Conservation (phyloP, 1,284 basidiomycete genomes). For the Pterulicium gracile region DNA sequence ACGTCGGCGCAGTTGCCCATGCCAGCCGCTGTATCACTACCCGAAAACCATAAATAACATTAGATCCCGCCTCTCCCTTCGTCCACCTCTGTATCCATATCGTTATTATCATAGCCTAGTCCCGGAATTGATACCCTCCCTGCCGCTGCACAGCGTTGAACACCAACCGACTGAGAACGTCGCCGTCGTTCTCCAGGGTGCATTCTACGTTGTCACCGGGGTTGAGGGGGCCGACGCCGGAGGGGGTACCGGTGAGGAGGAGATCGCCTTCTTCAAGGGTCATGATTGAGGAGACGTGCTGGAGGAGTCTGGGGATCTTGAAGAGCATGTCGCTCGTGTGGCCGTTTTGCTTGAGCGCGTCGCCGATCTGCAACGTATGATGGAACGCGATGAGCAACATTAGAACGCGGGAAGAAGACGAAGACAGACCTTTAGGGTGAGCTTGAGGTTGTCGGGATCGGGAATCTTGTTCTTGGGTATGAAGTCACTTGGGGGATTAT, state of each 20-base stretch:
- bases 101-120: not conserved
- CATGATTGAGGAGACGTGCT: constrained; percentile 94
- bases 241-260: constrained; percentile 82
- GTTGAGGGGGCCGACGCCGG: constrained; percentile 75
- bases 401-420: not conserved
- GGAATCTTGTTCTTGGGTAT: constrained; percentile 65
- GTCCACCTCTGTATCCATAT: no score
- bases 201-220: constrained; percentile 79
- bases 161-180: constrained; percentile 50
- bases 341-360: constrained; percentile 74
- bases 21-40: no score
- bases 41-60: not conserved
- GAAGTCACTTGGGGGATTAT: constrained; percentile 43
- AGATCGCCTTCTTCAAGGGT: constrained; percentile 91
- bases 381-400: constrained; percentile 1
- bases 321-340: constrained; percentile 90
- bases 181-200: constrained; percentile 52
- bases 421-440: constrained; percentile 58
- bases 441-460: constrained; percentile 67
- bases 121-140: constrained; percentile 58
- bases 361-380: constrained; percentile 57
- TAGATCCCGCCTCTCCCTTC: no score
- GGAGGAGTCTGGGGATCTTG: constrained; percentile 80
- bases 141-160: constrained; percentile 58
- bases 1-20: no score